Percentiles rank a stretch among this genome's conserved stretches.
Conservation (phyloP, 768 basidiomycete species). For the Roridomyces roridus region DNA sequence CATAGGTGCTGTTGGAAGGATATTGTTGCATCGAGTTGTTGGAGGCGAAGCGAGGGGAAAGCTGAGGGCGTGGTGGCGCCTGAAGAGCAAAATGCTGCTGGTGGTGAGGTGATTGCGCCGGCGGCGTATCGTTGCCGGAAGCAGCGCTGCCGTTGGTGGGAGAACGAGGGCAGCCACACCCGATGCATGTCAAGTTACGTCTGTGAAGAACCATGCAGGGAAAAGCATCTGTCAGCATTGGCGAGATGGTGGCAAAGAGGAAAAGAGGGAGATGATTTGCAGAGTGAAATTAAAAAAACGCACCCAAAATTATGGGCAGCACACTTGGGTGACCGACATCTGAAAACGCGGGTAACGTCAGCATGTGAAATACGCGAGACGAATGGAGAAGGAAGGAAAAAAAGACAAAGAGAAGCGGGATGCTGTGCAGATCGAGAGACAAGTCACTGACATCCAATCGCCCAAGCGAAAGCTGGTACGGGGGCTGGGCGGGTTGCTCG, state of each 20-base stretch:
- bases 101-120: conserved; percentile 33
- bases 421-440: conserved; percentile 29
- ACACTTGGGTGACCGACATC: conserved; percentile 72
- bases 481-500: conserved; percentile 75
- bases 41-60: conserved; percentile 21
- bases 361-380: conserved; percentile 23
- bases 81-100: conserved; percentile 11
- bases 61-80: conserved; percentile 11
- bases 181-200: conserved; percentile 79
- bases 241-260: conserved; percentile 7
- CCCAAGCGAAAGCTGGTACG: conserved; percentile 69
- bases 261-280: conserved; percentile 24
- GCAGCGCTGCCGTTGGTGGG: conserved; percentile 33
- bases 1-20: conserved; percentile 10
- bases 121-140: conserved; percentile 24
- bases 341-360: conserved; percentile 36
- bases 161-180: conserved; percentile 71
- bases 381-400: conserved; percentile 20
- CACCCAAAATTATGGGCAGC: conserved; percentile 88
- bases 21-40: conserved; percentile 15
- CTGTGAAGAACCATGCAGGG: conserved; percentile 62
- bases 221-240: conserved; percentile 54
- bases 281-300: conserved; percentile 41
- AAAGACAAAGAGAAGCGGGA: conserved; percentile 18
- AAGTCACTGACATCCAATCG: conserved; percentile 74